Conservation (phyloP, 805 yeast species). For the Deakozyma indianensis region DNA sequence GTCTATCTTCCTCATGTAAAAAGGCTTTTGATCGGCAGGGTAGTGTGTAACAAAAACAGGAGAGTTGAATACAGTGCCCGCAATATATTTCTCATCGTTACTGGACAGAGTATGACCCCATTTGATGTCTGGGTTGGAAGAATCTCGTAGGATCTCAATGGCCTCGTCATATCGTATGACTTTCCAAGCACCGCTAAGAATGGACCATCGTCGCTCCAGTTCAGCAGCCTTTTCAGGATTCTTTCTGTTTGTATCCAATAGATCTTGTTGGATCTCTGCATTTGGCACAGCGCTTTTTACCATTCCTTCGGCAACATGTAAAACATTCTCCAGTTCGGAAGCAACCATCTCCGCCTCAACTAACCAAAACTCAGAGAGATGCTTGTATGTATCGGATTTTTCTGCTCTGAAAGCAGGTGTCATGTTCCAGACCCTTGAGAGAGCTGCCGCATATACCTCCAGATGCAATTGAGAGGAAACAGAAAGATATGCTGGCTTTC, state of each 20-base stretch:
- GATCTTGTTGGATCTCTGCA: constrained; percentile 11
- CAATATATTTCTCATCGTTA: constrained; percentile 86
- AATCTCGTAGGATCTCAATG: constrained; percentile 32
- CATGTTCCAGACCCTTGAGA: constrained; percentile 74
- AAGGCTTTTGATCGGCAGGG: constrained; percentile 68
- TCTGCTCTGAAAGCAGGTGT: constrained; percentile 94
- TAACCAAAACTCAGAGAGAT: constrained; percentile 95
- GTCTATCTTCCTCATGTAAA: constrained; percentile 63
- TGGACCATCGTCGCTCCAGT: constrained; percentile 44
- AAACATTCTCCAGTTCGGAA: constrained; percentile 35
- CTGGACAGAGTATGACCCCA: constrained; percentile 70
- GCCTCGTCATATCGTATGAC: constrained; percentile 68
- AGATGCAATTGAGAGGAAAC: constrained; percentile 89
- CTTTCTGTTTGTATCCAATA: constrained; percentile 18
- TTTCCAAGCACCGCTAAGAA: constrained; percentile 45
- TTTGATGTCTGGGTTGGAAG: constrained; percentile 26
- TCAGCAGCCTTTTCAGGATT: constrained; percentile 20
- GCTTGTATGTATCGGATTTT: constrained; percentile 78
- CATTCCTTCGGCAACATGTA: constrained; percentile 51
- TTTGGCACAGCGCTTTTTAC: constrained; percentile 33
- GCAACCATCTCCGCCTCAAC: constrained; percentile 73
- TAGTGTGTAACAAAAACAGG: constrained; percentile 89
- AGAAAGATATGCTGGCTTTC: constrained; percentile 54
- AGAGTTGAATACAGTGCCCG: constrained; percentile 40
- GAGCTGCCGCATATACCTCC: constrained; percentile 62